Base-by-base conservation (phyloP, 768 basidiomycete species). In the Amanita jacksonii region DNA sequence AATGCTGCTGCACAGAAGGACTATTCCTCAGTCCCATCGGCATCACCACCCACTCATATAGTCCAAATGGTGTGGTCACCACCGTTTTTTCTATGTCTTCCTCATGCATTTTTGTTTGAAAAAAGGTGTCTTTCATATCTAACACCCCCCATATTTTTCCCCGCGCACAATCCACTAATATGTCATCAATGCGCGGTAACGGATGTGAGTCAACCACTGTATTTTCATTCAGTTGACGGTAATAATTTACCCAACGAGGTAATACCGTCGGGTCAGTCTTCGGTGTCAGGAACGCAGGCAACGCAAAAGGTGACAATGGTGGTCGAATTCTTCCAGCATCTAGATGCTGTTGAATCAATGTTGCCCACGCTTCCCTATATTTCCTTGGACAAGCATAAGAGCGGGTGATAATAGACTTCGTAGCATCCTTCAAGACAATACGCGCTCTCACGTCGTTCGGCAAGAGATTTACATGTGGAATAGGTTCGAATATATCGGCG, bases 241-340 rank as follows among this genome's bases (percentile, higher is more conserved):
- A 65, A 15, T 66, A 60, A 38, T 60, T 62, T 0, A 67, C 61
- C 63, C 60, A 65, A 0, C 55, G 52, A 0, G 60, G 65, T 13
- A 62, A 23, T 0, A 50, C 62, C 0, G 53, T 50, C 0, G 47
- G 44, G 36, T 64, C 58, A 0, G 53, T n/a, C 40, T 63, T 65
- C 0, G 57, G 63, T 1, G 69, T 60, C 2, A 69, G 53, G 41
- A 68, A 70, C 0, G 59, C 56, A 0, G 64, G 68, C 0, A 61
- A 72, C 0, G 61, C 55, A 45, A 54, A 61, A 3, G 41, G 38
- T 0, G 60, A 61, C 1, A 38, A 42, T 0, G 62, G 66, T 0
- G 58, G 58, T 0, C 54, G 46, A 0, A 71, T 56, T 0, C 56
- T 50, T 0, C 68, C 62, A 0, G 61, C 55, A 0, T 47, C 54